Percentiles rank a stretch among this genome's conserved stretches.
phyloP scores from a whole-genome alignment of 2,329 filamentous ascomycete species.

The Paecilomyces sp. region DNA sequence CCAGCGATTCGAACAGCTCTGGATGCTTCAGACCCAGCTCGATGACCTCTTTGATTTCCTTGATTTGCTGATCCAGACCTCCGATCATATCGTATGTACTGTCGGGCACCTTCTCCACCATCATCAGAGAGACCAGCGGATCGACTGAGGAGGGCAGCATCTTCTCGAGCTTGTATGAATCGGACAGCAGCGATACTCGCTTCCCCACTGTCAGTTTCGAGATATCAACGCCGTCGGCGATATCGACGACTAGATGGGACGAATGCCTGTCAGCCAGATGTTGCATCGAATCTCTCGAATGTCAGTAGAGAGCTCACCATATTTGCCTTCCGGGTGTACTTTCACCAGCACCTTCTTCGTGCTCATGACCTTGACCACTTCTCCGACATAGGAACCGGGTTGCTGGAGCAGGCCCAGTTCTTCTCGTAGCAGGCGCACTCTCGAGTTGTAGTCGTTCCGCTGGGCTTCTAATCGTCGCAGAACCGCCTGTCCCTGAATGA shows the following conservation, averaged over 20 bases:
- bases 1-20: conserved; percentile 97
- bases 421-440: conserved; percentile 87
- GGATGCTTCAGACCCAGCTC: conserved; percentile 97
- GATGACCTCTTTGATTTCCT: conserved; percentile 99
- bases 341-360: conserved; percentile 99
- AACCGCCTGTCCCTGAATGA: conserved; percentile 95
- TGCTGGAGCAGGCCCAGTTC: conserved; percentile 94
- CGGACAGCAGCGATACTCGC: conserved; percentile 90
- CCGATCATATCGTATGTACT: conserved; percentile 99
- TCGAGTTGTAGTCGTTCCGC: conserved; percentile 98
- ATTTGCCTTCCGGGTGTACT: conserved; percentile 99
- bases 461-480: conserved; percentile 93
- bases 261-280: conserved; percentile 5
- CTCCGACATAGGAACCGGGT: conserved; percentile 94
- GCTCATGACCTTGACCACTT: conserved; percentile 99
- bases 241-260: conserved; percentile 69
- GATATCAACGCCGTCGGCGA: conserved; percentile 90
- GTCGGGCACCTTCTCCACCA: conserved; percentile 99
- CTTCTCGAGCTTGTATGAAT: conserved; percentile 98
- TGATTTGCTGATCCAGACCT: conserved; percentile 97
- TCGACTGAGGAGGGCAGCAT: conserved; percentile 97
- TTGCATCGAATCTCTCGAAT: not conserved
- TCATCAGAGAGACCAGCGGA: conserved; percentile 98
- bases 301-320: conserved; percentile 58
- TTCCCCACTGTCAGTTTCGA: conserved; percentile 94